Conservation (phyloP, 2,329 filamentous ascomycete species). For the Westerdykella sp. region DNA sequence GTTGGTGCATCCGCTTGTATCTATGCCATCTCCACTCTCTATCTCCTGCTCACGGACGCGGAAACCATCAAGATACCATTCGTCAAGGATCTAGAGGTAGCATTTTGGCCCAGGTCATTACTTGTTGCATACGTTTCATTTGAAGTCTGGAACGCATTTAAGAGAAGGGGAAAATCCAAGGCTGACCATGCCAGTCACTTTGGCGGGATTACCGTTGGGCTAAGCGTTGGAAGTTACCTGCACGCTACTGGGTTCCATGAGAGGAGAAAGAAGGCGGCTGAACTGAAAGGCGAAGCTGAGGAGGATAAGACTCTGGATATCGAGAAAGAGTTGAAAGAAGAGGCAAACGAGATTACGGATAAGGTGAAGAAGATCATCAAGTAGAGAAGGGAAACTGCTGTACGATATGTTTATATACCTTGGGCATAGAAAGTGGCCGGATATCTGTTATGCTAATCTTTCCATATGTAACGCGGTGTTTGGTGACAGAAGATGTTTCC, state of each 20-base stretch:
- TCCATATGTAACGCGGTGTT: too few relatives aligned
- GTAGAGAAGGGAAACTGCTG: too few relatives aligned
- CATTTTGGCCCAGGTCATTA: slow-evolving; percentile 28
- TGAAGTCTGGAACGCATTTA: slow-evolving; percentile 19
- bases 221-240: slow-evolving; percentile 23
- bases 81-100: slow-evolving; percentile 19
- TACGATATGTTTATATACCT: too few relatives aligned
- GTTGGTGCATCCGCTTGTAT: slow-evolving; percentile 32
- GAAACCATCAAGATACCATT: slow-evolving; percentile 29
- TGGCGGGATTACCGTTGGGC: slow-evolving; percentile 26
- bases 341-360: slow-evolving; percentile 31
- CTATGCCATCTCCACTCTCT: slow-evolving; percentile 28
- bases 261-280: slow-evolving; percentile 6
- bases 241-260: slow-evolving; percentile 19
- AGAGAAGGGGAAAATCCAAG: slow-evolving; percentile 4
- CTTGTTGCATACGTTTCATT: slow-evolving; percentile 19
- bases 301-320: slow-evolving; percentile 20
- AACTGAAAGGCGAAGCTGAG: slow-evolving; percentile 9
- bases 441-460: too few relatives aligned
- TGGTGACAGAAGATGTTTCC: too few relatives aligned
- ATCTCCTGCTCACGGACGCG: slow-evolving; percentile 26
- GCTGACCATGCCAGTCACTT: slow-evolving; percentile 34
- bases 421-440: too few relatives aligned
- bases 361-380: slow-evolving; percentile 25
- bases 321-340: slow-evolving; percentile 18